phyloP scores from a whole-genome alignment of 208 protist species.

The Crithidia bombi region DNA sequence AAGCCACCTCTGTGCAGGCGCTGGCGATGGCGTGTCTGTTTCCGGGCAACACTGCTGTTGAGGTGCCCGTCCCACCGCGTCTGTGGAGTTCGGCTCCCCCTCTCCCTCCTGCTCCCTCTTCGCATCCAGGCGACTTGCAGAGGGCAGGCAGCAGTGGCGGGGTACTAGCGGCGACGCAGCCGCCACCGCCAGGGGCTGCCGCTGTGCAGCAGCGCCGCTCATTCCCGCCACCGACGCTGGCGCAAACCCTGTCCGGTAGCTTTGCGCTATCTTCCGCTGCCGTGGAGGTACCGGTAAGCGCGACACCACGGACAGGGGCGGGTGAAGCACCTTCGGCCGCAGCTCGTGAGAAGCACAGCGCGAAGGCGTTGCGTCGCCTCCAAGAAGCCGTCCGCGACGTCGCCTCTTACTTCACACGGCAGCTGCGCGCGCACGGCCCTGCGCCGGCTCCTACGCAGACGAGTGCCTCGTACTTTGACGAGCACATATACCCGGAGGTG shows the following conservation, averaged over 20 bases:
- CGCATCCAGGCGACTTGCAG: too few species aligned
- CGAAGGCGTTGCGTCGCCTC: not conserved
- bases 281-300: not conserved
- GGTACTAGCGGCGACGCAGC: too few species aligned
- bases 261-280: not conserved
- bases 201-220: not conserved
- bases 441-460: not conserved
- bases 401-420: slow-evolving; percentile 40
- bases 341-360: not conserved
- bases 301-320: not conserved
- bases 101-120: too few species aligned
- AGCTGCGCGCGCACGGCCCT: slow-evolving; percentile 18
- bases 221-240: not conserved
- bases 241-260: not conserved
- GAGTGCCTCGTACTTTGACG: slow-evolving; percentile 42
- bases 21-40: slow-evolving; percentile 24
- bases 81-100: not conserved
- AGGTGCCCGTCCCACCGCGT: not conserved
- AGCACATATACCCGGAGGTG: slow-evolving; percentile 34
- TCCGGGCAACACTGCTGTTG: not conserved
- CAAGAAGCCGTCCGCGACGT: slow-evolving; percentile 4
- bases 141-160: too few species aligned
- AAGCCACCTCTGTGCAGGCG: slow-evolving; percentile 13
- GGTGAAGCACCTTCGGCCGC: not conserved
- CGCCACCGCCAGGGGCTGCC: not conserved